Percentiles rank a stretch among this genome's conserved stretches.
Conservation (phyloP, 2,329 filamentous ascomycete species). For the Eutypella sp. region DNA sequence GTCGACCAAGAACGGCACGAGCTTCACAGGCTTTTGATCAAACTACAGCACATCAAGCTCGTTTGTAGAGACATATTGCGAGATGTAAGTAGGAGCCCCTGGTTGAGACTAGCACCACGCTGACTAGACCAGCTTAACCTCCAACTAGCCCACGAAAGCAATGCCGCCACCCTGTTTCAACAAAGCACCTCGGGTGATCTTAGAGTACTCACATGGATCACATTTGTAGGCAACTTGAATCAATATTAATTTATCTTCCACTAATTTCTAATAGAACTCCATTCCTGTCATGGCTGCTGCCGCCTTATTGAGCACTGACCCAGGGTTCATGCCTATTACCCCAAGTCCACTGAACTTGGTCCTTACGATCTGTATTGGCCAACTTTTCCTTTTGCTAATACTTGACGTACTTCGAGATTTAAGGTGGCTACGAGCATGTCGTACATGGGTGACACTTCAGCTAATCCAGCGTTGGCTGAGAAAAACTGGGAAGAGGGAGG, state of each 20-base stretch:
- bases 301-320: slow-evolving; percentile 4
- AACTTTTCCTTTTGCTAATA: neutral
- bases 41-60: neutral
- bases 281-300: no score
- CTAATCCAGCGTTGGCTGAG: no score
- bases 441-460: neutral
- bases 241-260: neutral
- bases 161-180: slow-evolving; percentile 4
- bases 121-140: slow-evolving; percentile 1
- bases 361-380: neutral
- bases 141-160: slow-evolving; percentile 7
- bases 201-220: slow-evolving; percentile 7
- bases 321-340: slow-evolving; percentile 6
- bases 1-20: neutral
- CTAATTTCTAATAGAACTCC: slow-evolving; percentile 1
- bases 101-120: neutral
- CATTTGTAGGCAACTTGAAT: slow-evolving; percentile 5
- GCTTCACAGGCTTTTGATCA: slow-evolving; percentile 1
- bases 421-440: neutral
- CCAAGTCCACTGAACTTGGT: slow-evolving; percentile 4
- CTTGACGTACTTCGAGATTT: neutral
- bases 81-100: neutral
- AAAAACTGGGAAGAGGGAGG: no score
- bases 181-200: slow-evolving; percentile 5
- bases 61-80: slow-evolving; percentile 1